These are phyloP conservation scores for Chrysoporthe deuterocubensis DNA, from an alignment of 2,329 filamentous ascomycete genomes.

Conservation along the genomic window DNA sequence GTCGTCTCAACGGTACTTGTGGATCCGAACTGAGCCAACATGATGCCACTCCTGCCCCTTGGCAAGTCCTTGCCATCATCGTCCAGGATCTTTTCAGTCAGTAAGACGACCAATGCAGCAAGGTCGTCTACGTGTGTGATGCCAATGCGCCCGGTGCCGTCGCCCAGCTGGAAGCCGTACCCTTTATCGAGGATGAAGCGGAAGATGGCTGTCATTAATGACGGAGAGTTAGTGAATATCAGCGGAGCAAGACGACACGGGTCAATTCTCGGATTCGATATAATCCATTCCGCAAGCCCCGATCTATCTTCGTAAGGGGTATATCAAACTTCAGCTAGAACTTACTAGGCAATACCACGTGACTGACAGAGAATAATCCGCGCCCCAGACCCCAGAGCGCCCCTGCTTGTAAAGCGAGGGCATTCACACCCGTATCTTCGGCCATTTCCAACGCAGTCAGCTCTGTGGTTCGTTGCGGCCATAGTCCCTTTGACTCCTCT, in stretches of 20 bases:
- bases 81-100: slow-evolving; percentile 7
- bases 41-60: slow-evolving; percentile 47
- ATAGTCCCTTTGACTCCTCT: slow-evolving; percentile 42
- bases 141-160: not conserved
- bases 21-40: slow-evolving; percentile 60
- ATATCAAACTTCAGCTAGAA: not conserved
- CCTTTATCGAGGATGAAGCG: slow-evolving; percentile 7
- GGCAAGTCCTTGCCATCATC: slow-evolving; percentile 13
- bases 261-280: not conserved
- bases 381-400: slow-evolving; percentile 51
- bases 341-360: slow-evolving; percentile 43
- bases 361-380: slow-evolving; percentile 45
- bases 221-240: not conserved
- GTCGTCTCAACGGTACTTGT: not conserved
- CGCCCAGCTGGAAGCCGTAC: slow-evolving; percentile 10
- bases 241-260: not conserved
- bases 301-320: not conserved
- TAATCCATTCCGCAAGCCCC: not conserved
- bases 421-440: slow-evolving; percentile 45
- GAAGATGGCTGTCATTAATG: not conserved
- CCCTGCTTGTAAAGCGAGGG: slow-evolving; percentile 50
- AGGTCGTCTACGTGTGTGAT: slow-evolving; percentile 19
- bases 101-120: not conserved
- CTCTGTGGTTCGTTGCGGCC: slow-evolving; percentile 50
- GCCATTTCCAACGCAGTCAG: slow-evolving; percentile 47